Base-by-base conservation (phyloP, 768 basidiomycete genomes). In the Podaxis sp. region DNA sequence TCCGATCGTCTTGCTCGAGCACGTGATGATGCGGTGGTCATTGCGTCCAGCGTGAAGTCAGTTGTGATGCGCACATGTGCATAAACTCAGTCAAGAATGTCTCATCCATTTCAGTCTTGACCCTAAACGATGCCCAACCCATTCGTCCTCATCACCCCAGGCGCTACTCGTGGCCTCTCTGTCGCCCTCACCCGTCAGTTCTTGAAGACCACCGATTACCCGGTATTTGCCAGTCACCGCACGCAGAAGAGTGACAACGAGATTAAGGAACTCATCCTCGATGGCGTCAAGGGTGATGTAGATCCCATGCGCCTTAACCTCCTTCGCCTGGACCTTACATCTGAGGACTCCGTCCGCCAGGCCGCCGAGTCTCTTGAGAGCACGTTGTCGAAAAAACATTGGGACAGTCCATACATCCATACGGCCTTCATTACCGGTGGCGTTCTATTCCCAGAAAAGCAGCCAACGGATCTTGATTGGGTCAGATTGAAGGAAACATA, bases 361-460 rank as follows among this genome's bases (percentile, higher is more conserved):
- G 84, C 85, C 4, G 80, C 85, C 8, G 68, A 78, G 12, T 63
- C 69, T 4, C 80, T 86, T 53, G 67, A 74, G 13, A 62, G 71
- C 24, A 69, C 68, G 9, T 73, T 86, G 48, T 64, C 69, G 11
- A 60, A 67, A 39, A 61, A 67, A 17, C 53, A 63, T 36, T 64
- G 72, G 48, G 67, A 67, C 7, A 69, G 74, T 44, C 69, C 84
- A 3, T 84, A 79, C 69, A 72, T 87, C 52, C 81, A 84, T 58
- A 82, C 81, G 26, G 84, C 80, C 9, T 85, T 85, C 70, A 77
- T 85, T 65, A 81, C 82, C 1, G 84, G 83, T 42, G 85, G 85
- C 2, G 68, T 86, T 30, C 75, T 87, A 33, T 73, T 81, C 64
- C 81, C 84, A n/a, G 85, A 87, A 69, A 84, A 80, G 63, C 78